Base-by-base conservation (phyloP, 2,329 filamentous ascomycete genomes). In the Cercospora zeae-maydis region DNA sequence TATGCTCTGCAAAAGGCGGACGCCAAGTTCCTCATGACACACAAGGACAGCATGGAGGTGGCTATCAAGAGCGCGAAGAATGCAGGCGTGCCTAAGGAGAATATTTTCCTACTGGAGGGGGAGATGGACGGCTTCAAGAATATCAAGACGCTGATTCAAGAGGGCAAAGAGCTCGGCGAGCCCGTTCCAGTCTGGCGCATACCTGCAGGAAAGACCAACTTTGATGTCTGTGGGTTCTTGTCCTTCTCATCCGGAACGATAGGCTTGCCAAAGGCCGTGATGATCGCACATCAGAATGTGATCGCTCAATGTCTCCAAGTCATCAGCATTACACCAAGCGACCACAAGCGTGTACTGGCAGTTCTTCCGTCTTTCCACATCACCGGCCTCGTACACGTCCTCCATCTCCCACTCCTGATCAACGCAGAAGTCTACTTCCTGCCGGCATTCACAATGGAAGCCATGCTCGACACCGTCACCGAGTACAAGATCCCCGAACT, bases 381-480 rank as follows among this genome's bases (percentile, higher is more conserved):
- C 68, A 86, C 85, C 0, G 86, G 86, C 1, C 79, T 88, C 1
- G 82, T 88, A 3, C 85, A 88, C 68, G 79, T 83, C 37, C 80
- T 89, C 63, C 85, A 89, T 70, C 77, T 89, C 0, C 86, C 87
- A 0, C 74, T 88, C 30, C 73, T 86, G 8, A 76, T 88, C 45
- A 88, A 89, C 70, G 84, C 84, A n/a, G 82, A 88, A 68, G 85
- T 89, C 31, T 81, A 85, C 71, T 87, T 89, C 80, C 79, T 89
- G 1, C 84, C 86, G 0, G 74, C 79, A 5, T 90, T 89, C 75
- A 85, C 81, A n/a, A 85, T 88, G 81, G 77, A 81, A 36, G 72
- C 74, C 21, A 85, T 87, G 81, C 81, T 88, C 9, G 69, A 78
- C 33, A 78, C 83, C 0, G 78, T 86, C 13, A 75, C 78, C 42